These are phyloP conservation scores for Turritis glabra DNA, from an alignment of 345 rosid genomes.

Conservation along the genomic window DNA sequence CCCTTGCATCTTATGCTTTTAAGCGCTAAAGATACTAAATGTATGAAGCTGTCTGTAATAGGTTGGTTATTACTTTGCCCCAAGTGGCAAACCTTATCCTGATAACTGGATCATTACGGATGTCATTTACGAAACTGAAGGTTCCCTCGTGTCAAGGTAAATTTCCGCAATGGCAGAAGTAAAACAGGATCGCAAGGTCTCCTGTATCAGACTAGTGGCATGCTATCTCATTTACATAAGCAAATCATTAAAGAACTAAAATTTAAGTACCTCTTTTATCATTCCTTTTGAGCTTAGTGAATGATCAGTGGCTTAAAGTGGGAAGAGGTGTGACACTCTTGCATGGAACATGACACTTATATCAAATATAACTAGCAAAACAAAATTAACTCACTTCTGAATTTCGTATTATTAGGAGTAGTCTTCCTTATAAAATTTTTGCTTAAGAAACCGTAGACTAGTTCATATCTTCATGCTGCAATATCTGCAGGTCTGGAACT, in stretches of 20 bases:
- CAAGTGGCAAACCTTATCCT: constrained; percentile 99
- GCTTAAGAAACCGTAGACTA: neutral
- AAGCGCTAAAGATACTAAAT: constrained; percentile 25
- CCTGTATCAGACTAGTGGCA: neutral
- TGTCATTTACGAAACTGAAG: constrained; percentile 85
- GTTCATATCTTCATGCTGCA: constrained; percentile 24
- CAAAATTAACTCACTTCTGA: constrained; percentile 5
- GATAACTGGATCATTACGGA: constrained; percentile 98
- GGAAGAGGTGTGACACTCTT: neutral
- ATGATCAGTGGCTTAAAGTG: neutral
- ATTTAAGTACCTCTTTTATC: neutral
- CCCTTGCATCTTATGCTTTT: constrained; percentile 7
- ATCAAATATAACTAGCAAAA: neutral
- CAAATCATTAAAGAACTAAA: constrained; percentile 1
- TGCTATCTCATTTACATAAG: constrained; percentile 15
- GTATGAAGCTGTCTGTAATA: constrained; percentile 40
- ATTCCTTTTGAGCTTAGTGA: constrained; percentile 4
- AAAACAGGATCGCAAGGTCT: neutral
- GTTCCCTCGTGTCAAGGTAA: constrained; percentile 79
- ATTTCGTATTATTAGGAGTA: neutral
- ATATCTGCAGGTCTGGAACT: constrained; percentile 79
- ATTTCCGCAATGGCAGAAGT: constrained; percentile 17
- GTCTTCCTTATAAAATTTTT: neutral
- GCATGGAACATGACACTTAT: neutral
- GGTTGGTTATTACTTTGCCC: constrained; percentile 98